Conservation (phyloP, 306 rosid species). For the Cucurbita ficifolia region DNA sequence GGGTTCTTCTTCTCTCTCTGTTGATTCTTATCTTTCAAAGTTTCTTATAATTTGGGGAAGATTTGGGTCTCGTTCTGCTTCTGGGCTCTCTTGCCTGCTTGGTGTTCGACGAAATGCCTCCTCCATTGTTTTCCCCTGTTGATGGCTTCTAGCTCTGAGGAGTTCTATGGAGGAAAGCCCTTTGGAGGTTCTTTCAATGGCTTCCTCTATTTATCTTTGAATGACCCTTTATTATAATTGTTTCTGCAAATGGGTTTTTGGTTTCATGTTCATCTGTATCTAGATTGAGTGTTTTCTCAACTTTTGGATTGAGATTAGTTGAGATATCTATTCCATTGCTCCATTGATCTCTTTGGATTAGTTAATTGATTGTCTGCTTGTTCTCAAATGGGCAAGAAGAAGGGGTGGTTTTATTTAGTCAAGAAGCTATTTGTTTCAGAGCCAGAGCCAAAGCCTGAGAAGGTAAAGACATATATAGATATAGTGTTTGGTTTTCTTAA, state of each 20-base stretch:
- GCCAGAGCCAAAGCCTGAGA: constrained; percentile 40
- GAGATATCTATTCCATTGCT: constrained; percentile 1
- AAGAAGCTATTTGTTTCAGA: constrained; percentile 58
- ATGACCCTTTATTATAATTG: neutral
- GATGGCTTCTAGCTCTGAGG: neutral
- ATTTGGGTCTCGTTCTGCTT: neutral
- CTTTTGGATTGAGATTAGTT: neutral
- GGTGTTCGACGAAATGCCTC: neutral
- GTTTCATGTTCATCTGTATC: neutral
- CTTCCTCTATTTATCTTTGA: neutral
- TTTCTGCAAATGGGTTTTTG: neutral
- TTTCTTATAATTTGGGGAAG: neutral
- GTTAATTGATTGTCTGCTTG: constrained; percentile 3
- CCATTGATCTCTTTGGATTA: neutral
- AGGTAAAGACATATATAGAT: constrained; percentile 20
- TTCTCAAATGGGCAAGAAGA: constrained; percentile 59
- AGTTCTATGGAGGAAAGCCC: neutral
- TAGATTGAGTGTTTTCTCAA: neutral
- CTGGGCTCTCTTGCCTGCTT: neutral
- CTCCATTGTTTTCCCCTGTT: neutral
- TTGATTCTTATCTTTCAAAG: neutral
- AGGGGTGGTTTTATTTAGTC: constrained; percentile 64
- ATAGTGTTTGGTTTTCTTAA: neutral
- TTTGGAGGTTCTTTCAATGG: neutral
- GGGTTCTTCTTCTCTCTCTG: neutral